Conservation (phyloP, 2,329 filamentous ascomycete genomes). For the Tricladium varicosporioides region DNA sequence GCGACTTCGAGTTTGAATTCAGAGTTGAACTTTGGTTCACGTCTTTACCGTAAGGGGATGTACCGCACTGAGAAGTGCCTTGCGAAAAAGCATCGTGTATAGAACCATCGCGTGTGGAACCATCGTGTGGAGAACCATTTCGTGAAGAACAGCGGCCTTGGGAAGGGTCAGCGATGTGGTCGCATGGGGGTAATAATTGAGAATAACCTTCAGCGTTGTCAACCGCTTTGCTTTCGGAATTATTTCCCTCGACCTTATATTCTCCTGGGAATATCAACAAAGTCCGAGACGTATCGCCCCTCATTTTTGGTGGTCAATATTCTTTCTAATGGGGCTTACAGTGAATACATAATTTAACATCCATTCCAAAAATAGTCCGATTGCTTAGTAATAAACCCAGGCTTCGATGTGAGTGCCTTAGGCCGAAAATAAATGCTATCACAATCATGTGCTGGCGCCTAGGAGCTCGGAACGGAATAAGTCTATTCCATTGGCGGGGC, state of each 20-base stretch:
- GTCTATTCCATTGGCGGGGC: neutral
- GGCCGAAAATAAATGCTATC: neutral
- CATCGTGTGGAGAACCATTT: neutral
- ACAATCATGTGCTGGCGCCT: too few relatives aligned
- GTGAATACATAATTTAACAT: neutral
- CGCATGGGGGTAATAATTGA: neutral
- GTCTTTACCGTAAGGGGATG: conserved; percentile 1
- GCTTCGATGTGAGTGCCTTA: neutral
- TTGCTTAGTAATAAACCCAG: neutral
- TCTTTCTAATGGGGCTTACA: neutral
- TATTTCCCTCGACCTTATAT: neutral
- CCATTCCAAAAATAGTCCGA: neutral
- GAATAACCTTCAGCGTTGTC: neutral
- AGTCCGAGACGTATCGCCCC: neutral
- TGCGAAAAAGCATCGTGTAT: neutral
- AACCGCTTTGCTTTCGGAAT: neutral
- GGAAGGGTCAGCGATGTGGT: neutral
- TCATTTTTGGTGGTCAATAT: neutral
- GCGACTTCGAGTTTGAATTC: conserved; percentile 1
- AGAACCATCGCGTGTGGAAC: neutral
- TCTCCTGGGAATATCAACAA: neutral
- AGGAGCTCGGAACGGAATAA: conserved; percentile 3
- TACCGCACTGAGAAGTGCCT: conserved; percentile 2
- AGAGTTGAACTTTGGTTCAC: conserved; percentile 6
- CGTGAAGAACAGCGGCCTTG: neutral